Evolutionary conservation across 177 flowering plant genomes (phyloP).

Genomic region (Vitis hybrid): DNA sequence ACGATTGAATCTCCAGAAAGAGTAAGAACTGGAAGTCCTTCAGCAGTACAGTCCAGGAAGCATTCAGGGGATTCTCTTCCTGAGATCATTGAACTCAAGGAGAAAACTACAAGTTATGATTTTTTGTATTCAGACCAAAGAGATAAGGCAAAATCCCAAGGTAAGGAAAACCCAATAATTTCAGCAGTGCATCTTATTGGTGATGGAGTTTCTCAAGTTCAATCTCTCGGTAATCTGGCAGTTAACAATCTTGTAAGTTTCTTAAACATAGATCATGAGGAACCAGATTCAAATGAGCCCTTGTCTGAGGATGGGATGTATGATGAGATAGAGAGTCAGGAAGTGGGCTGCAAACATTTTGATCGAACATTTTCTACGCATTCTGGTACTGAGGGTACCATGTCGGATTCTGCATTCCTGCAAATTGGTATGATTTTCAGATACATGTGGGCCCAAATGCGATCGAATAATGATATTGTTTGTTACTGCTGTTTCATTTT

Average conservation of each 20-base stretch:
- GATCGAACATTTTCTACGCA: conserved; percentile 57
- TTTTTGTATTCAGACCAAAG: conserved; percentile 22
- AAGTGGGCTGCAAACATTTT: conserved; percentile 23
- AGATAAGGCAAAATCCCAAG: conserved; percentile 38
- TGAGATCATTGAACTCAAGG: conserved; percentile 70
- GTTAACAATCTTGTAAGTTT: conserved; percentile 81
- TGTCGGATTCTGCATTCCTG: conserved; percentile 51
- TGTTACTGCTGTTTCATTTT: conserved; percentile 90
- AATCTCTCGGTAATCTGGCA: conserved; percentile 91
- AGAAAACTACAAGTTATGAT: conserved; percentile 24
- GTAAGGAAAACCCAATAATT: conserved; percentile 59
- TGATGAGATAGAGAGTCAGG: conserved; percentile 58
- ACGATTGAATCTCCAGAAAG: conserved; percentile 41
- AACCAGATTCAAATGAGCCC: conserved; percentile 52
- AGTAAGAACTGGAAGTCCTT: conserved; percentile 8
- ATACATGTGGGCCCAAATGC: conserved; percentile 88
- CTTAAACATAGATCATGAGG: conserved; percentile 66
- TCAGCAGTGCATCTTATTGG: conserved; percentile 92
- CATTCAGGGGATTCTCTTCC: conserved; percentile 30
- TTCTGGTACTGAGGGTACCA: conserved; percentile 51
- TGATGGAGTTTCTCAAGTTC: conserved; percentile 98
- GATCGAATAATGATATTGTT: conserved; percentile 84
- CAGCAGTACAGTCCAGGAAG: conserved; percentile 18
- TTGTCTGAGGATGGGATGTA: conserved; percentile 44
- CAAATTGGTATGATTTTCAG: conserved; percentile 72